These are phyloP conservation scores for Novakomyces olei DNA, from an alignment of 805 yeast species.

Conservation along the genomic window DNA sequence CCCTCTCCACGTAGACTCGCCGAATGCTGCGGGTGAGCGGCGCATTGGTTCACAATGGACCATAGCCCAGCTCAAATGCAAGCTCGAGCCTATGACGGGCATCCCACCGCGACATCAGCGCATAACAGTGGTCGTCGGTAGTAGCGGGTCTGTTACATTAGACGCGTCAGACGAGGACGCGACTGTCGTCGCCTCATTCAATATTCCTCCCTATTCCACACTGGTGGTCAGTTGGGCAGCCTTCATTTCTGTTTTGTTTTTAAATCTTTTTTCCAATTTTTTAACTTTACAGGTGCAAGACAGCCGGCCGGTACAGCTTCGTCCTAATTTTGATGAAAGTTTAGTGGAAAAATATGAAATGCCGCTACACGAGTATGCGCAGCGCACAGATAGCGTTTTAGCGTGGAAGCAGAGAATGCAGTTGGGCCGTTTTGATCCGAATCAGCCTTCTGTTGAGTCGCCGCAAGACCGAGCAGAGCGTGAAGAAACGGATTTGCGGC, in stretches of 20 bases:
- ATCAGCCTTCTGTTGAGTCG: slow-evolving; percentile 16
- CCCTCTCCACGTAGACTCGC: too few relatives aligned
- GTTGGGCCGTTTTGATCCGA: slow-evolving; percentile 53
- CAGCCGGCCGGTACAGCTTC: slow-evolving; percentile 14
- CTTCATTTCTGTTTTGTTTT: too few relatives aligned
- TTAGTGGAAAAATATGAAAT: slow-evolving; percentile 25
- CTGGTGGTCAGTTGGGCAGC: too few relatives aligned
- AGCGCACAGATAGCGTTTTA: slow-evolving; percentile 38
- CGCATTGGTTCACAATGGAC: slow-evolving; percentile 43
- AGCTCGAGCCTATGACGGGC: slow-evolving; percentile 53
- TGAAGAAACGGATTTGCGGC: slow-evolving; percentile 3
- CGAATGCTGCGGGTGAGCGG: too few relatives aligned
- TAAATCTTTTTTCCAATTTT: neutral
- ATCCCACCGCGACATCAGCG: slow-evolving; percentile 38
- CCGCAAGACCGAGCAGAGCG: slow-evolving; percentile 2
- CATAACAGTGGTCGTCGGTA: slow-evolving; percentile 19
- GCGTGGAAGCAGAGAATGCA: slow-evolving; percentile 52
- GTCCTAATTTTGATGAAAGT: slow-evolving; percentile 15
- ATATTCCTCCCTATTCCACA: too few relatives aligned
- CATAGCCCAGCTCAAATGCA: slow-evolving; percentile 26
- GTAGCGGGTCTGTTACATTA: neutral
- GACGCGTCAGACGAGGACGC: neutral
- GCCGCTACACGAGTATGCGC: slow-evolving; percentile 39
- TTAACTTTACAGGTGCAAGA: slow-evolving; percentile 15
- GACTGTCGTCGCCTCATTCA: neutral